Conservation (phyloP, 805 yeast genomes). For the Jamesozyma jinghongensis region DNA sequence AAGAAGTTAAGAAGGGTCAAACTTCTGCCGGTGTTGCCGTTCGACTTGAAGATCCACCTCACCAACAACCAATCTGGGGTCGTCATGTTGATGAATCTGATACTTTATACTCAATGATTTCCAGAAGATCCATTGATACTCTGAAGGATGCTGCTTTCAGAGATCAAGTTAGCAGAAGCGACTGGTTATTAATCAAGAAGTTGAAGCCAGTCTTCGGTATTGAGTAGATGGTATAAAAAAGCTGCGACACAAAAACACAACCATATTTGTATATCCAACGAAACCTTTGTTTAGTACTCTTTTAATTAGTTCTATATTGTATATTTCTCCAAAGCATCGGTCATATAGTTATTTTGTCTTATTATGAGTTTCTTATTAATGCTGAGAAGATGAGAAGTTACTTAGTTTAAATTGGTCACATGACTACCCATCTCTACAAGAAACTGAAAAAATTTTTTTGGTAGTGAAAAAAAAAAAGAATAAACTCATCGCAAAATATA, state of each 20-base stretch:
- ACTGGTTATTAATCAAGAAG: conserved; percentile 86
- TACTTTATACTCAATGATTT: conserved; percentile 75
- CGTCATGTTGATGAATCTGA: conserved; percentile 96
- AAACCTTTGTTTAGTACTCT: conserved; percentile 2
- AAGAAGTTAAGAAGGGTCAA: conserved; percentile 82
- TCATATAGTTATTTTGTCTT: background rate
- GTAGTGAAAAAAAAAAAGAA: background rate
- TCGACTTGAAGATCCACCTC: conserved; percentile 87
- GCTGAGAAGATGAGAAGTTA: no score
- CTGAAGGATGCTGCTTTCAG: conserved; percentile 97
- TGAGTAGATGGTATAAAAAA: conserved; percentile 22
- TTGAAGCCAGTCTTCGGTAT: conserved; percentile 85
- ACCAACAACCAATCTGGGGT: conserved; percentile 97
- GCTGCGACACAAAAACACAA: background rate
- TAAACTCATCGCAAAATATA: conserved; percentile 2
- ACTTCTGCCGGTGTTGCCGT: conserved; percentile 98
- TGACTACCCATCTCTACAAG: background rate
- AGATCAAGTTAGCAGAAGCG: conserved; percentile 86
- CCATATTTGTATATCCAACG: background rate
- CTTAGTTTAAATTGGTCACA: no score
- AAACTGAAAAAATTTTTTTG: conserved; percentile 1
- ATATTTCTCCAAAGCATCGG: conserved; percentile 3
- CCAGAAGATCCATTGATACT: conserved; percentile 90
- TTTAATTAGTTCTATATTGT: conserved; percentile 1
- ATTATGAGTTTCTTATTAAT: no score